Percentiles rank a stretch among this genome's conserved stretches.
phyloP scores from a whole-genome alignment of 78 protist genomes.

The Trichosphaerium sp. region DNA sequence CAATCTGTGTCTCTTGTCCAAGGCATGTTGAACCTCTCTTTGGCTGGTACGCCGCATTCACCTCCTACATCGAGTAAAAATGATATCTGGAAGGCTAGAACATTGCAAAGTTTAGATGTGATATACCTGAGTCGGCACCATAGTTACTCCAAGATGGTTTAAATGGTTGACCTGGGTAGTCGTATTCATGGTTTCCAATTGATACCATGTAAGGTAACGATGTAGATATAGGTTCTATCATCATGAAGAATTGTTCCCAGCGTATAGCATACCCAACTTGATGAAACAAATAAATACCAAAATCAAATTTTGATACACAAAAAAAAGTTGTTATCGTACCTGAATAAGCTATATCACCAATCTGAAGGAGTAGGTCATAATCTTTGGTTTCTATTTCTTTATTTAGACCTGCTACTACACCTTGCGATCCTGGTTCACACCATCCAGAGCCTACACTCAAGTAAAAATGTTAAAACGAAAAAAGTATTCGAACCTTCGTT shows the following conservation, averaged over 20 bases:
- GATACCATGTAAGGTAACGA: conserved; percentile 24
- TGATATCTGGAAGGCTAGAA: too few species aligned
- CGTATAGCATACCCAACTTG: conserved; percentile 18
- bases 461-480: too few species aligned
- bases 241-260: conserved; percentile 38
- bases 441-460: too few species aligned
- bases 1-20: not conserved
- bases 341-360: conserved; percentile 56
- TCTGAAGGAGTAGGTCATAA: conserved; percentile 16
- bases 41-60: conserved; percentile 54
- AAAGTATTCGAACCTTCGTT: too few species aligned
- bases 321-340: too few species aligned
- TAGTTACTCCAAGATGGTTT: conserved; percentile 34
- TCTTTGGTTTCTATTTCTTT: too few species aligned
- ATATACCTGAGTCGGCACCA: conserved; percentile 38
- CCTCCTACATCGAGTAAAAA: too few species aligned
- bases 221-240: conserved; percentile 12
- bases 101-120: too few species aligned
- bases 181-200: conserved; percentile 48
- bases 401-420: too few species aligned
- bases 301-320: not conserved
- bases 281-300: not conserved
- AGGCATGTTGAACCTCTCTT: not conserved
- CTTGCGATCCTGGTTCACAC: too few species aligned
- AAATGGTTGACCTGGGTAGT: conserved; percentile 31